phyloP scores from a whole-genome alignment of 2,329 filamentous ascomycete species.

The Talaromyces sp. region DNA sequence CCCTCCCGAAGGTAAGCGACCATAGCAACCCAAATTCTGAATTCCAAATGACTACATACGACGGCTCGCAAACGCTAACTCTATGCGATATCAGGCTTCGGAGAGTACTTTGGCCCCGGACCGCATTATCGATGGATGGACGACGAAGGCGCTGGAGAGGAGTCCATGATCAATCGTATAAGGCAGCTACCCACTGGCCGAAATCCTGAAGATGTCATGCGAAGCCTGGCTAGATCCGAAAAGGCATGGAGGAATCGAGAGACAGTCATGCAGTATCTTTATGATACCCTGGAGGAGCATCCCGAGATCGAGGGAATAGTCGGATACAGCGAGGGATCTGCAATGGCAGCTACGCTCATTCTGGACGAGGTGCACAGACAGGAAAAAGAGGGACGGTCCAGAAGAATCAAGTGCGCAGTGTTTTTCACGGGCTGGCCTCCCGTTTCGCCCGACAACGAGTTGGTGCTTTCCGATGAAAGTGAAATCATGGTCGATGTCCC shows the following conservation, averaged over 20 bases:
- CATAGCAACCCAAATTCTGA: constrained; percentile 6
- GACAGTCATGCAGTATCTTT: constrained; percentile 31
- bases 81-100: background rate
- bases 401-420: constrained; percentile 45
- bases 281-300: constrained; percentile 45
- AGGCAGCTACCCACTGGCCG: constrained; percentile 19
- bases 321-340: constrained; percentile 60
- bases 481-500: constrained; percentile 43
- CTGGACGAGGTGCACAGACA: constrained; percentile 48
- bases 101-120: constrained; percentile 14
- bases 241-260: constrained; percentile 23
- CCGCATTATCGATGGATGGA: constrained; percentile 18
- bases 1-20: constrained; percentile 23
- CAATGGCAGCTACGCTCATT: constrained; percentile 52
- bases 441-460: constrained; percentile 29
- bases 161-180: constrained; percentile 14
- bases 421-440: constrained; percentile 51
- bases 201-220: constrained; percentile 19
- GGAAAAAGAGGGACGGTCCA: constrained; percentile 33
- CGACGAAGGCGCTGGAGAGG: constrained; percentile 5
- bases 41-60: background rate
- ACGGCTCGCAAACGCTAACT: background rate
- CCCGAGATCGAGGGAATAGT: constrained; percentile 51
- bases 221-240: constrained; percentile 19
- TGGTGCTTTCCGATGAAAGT: constrained; percentile 40